A percentile compares a stretch with the other conserved stretches of the same genome.
These are phyloP conservation scores for Hyparrhenia diplandra DNA, from an alignment of 176 grass and related monocot genomes.

Conservation along the genomic window DNA sequence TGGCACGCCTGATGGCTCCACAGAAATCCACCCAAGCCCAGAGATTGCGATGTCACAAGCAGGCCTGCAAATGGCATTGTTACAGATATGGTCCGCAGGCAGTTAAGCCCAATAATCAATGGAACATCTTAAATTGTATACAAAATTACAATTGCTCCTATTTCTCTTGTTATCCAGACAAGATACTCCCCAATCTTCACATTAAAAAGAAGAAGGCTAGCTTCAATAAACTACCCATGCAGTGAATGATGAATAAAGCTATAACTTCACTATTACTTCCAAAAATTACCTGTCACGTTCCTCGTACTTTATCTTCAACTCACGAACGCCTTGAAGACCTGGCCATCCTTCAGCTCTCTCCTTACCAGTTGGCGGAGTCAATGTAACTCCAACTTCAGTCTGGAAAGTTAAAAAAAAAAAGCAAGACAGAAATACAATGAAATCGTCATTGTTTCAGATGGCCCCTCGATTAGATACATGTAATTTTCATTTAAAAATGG, in stretches of 20 bases:
- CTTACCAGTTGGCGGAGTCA: slow-evolving; percentile 71
- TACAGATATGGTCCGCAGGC: not conserved
- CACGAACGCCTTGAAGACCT: slow-evolving; percentile 57
- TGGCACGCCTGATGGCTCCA: slow-evolving; percentile 61
- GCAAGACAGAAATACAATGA: not conserved
- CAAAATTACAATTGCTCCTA: not conserved
- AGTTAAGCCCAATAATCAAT: not conserved
- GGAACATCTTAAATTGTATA: not conserved
- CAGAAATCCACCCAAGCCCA: slow-evolving; percentile 81
- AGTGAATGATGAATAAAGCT: not conserved
- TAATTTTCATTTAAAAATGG: not conserved
- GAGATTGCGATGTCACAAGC: slow-evolving; percentile 89
- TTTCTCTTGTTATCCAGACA: not conserved
- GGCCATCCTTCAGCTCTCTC: slow-evolving; percentile 66
- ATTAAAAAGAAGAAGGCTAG: not conserved
- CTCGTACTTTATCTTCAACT: slow-evolving; percentile 74
- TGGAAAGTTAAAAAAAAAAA: slow-evolving; percentile 37
- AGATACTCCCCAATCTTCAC: not conserved
- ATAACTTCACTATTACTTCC: not conserved
- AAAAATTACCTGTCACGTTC: slow-evolving; percentile 58
- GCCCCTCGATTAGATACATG: not conserved
- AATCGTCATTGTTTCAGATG: not conserved
- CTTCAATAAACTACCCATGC: not conserved
- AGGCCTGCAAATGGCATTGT: slow-evolving; percentile 45
- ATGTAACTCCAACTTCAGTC: slow-evolving; percentile 73